Evolutionary conservation across 129 eudicot genomes (phyloP), one percentile per base, ranked within the genome.

Genomic region (Helichrysum umbraculigerum): DNA sequence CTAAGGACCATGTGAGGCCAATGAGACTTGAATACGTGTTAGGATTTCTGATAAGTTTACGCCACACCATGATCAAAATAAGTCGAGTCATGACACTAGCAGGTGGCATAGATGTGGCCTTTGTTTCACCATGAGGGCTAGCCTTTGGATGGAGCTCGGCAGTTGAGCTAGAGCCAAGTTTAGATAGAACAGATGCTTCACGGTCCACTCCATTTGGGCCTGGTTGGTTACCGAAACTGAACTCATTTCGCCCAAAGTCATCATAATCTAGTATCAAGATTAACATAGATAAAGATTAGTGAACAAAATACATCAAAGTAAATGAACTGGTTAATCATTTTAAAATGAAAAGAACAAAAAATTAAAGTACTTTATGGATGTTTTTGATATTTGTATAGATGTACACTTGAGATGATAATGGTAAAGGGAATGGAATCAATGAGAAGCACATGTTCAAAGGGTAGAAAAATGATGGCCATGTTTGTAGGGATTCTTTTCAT

Each of bases 61-160:
- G 82, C 98, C 98, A 93, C 30, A 93, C 98, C 97, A 90, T 93
- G 70, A 90, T 90, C 56, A 93, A 76, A 59, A 88, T 90, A 22
- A 93, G 96, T 80, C 91, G 78, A 20, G 97, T 88, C 97, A 90
- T 93, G 44, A 93, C 98, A 80, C 97, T 93, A 61, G 97, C 82
- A 4, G 98, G 96, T 2, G 98, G 98, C 97, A 90, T 88, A 0
- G 90, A 33, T 2, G 92, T 16, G 0, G 86, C 60, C 81, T 89
- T 91, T 20, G 81, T 29, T 68, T 86, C 86, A 5, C 76, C 89
- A 54, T 77, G 82, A 7, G 73, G 80, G 64, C 73, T 75, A 35
- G 77, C 78, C 84, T 91, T 91, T 6, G 97, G 97, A 75, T 75
- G 87, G 47, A 91, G 88, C 84, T 91, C 94, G 0, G 94, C 72